Base-by-base conservation (phyloP, 495 filamentous ascomycete genomes). In the Penicillium egyptiacum region DNA sequence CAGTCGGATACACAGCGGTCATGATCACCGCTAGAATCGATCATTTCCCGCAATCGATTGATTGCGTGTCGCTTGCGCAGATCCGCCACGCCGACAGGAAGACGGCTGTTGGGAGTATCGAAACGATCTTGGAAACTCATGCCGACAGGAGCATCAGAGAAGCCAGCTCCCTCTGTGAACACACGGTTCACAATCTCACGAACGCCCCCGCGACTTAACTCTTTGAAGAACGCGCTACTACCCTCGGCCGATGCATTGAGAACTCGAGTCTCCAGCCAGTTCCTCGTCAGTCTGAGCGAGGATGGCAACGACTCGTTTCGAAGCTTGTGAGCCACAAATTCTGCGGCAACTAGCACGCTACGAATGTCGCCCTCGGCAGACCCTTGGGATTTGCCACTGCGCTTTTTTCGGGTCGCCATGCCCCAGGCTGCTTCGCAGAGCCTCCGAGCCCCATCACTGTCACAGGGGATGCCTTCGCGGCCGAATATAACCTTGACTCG, bases 341-440 rank as follows among this genome's bases (percentile, higher is more conserved):
- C 92, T 26, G 89, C 90, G 8, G 93, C 89, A 9, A 98, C 94
- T 78, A 98, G 88, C 26, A 96, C 83, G 22, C 91, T 90, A 60
- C 94, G 84, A 33, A 98, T 87, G 69, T 98, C 94, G 37, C 94
- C 94, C 64, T 96, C 91, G 11, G 85, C 86, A 44, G 86, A 88
- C 48, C 87, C 76, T 46, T 61, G 68, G 45, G 64, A 68, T 50
- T 69, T 74, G 11, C 75, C 67, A 70, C 79, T 63, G 65, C 79
- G 63, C 75, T 90, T 74, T 70, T 82, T 81, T 20, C 86, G 83
- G 58, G 75, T 82, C 45, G 79, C 84, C 60, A 95, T 82, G n/a
- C 92, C 92, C 92, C 92, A 96, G 7, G 90, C 85, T 19, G 89
- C 86, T 80, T 98, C 94, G 62, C 95, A 97, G 11, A 98, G 77